These are phyloP conservation scores for Glomus cerebriforme DNA, from an alignment of 192 early-diverging fungal species.

Conservation along the genomic window DNA sequence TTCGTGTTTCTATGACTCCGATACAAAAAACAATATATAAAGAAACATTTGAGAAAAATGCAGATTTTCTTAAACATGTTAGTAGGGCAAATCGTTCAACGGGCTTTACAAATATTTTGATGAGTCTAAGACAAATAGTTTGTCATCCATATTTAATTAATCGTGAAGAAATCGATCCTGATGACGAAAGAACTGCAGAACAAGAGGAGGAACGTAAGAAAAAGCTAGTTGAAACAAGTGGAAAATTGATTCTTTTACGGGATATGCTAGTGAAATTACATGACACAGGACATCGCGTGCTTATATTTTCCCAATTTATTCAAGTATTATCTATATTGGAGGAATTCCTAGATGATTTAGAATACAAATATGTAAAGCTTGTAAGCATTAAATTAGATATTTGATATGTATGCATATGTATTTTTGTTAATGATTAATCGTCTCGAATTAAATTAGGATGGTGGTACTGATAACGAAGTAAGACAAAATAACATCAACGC, in stretches of 20 bases:
- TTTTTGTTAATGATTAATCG: not conserved
- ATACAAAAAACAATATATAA: slow-evolving; percentile 75
- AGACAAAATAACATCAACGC: slow-evolving; percentile 61
- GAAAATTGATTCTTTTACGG: slow-evolving; percentile 65
- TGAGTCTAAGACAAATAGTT: slow-evolving; percentile 70
- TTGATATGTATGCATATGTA: not conserved
- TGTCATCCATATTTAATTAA: slow-evolving; percentile 71
- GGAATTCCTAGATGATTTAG: slow-evolving; percentile 59
- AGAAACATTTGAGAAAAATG: slow-evolving; percentile 58
- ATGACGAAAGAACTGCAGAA: slow-evolving; percentile 33
- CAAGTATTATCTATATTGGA: slow-evolving; percentile 81
- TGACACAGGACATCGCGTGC: slow-evolving; percentile 59
- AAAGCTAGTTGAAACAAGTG: slow-evolving; percentile 64
- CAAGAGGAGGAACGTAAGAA: slow-evolving; percentile 45
- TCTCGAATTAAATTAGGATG: slow-evolving; percentile 59
- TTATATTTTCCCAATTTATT: slow-evolving; percentile 91
- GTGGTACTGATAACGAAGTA: slow-evolving; percentile 49
- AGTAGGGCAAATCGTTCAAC: slow-evolving; percentile 38
- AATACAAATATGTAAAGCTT: slow-evolving; percentile 60
- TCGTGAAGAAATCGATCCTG: slow-evolving; percentile 50
- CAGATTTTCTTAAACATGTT: slow-evolving; percentile 50
- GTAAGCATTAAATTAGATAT: slow-evolving; percentile 7
- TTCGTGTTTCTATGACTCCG: slow-evolving; percentile 66
- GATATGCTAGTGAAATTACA: slow-evolving; percentile 69
- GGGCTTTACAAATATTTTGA: slow-evolving; percentile 52